Base-by-base conservation (phyloP, 768 basidiomycete genomes). In the Trametes villosa region DNA sequence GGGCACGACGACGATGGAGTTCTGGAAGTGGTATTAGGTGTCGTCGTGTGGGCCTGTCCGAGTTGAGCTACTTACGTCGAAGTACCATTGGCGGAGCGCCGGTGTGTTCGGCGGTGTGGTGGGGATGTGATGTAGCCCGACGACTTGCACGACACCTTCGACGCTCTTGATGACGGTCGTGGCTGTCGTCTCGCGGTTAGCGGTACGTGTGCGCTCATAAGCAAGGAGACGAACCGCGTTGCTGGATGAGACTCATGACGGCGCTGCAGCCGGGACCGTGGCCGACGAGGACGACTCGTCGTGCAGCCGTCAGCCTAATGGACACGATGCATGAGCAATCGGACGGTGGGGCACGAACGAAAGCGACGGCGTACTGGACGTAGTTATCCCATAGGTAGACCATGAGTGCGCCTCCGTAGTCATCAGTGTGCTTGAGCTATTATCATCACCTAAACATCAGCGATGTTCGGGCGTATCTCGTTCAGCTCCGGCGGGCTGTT, bases 301-400 rank as follows among this genome's bases (percentile, higher is more conserved):
- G 79, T 9, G 90, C 91, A 22, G 80, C 81, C 7, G 88, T 89
- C 64, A 96, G 78, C 60, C 93, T 95, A 66, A 9, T 45, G 60
- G 62, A 34, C 6, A 17, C 9, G 6, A 17, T 34, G 13, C n/a
- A n/a, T n/a, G n/a, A n/a, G n/a, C n/a, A 20, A n/a, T 29, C 13
- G 22, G 44, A 17, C 18, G 7, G n/a, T 17, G 15, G 18, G 17
- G 38, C 22, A 36, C 9, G 4, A 9, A 15, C 40, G 11, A 9
- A 38, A 12, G 20, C 9, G 49, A 22, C 22, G 18, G 72, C 91
- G 60, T 67, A 97, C 96, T 91, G 86, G 62, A 98, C 80, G 69
- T 95, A 96, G 68, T 98, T 96, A 73, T 98, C 96, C 97, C 97
- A 99, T 12, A 98, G 73, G 71, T 98, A 96, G 4, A 81, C 80